Evolutionary conservation across 495 filamentous ascomycete genomes (phyloP).

Genomic region (Neurospora tetraspora): DNA sequence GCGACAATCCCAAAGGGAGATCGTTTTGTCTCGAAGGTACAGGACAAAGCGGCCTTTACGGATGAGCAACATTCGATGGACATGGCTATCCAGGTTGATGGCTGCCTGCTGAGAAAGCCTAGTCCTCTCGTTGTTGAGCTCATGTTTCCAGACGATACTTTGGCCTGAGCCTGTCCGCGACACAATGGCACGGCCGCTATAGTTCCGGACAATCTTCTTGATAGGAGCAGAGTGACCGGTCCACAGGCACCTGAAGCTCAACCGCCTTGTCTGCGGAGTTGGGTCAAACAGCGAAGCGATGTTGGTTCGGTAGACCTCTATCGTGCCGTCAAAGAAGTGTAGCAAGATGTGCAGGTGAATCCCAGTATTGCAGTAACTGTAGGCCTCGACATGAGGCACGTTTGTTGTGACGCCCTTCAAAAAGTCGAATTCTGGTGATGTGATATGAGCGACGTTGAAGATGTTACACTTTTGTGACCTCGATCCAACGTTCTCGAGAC

Average conservation of each 20-base stretch:
- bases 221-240: constrained; percentile 76
- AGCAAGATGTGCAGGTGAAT: constrained; percentile 66
- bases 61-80: constrained; percentile 72
- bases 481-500: constrained; percentile 77
- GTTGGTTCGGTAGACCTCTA: constrained; percentile 71
- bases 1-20: constrained; percentile 76
- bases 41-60: constrained; percentile 67
- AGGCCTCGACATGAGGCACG: constrained; percentile 55
- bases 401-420: constrained; percentile 29
- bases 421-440: constrained; percentile 56
- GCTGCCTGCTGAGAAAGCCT: constrained; percentile 57
- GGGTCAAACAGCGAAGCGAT: constrained; percentile 78
- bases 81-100: constrained; percentile 61
- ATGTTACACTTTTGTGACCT: constrained; percentile 58
- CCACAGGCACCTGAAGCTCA: constrained; percentile 54
- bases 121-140: constrained; percentile 29
- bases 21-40: constrained; percentile 64
- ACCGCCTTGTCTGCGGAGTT: constrained; percentile 51
- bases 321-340: constrained; percentile 77
- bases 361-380: constrained; percentile 56
- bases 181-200: constrained; percentile 66
- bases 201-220: constrained; percentile 77
- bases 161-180: constrained; percentile 74
- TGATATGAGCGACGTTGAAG: constrained; percentile 79
- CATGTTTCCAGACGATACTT: constrained; percentile 74